Conservation (phyloP, 495 filamentous ascomycete species). For the Sordaria brevicollis region DNA sequence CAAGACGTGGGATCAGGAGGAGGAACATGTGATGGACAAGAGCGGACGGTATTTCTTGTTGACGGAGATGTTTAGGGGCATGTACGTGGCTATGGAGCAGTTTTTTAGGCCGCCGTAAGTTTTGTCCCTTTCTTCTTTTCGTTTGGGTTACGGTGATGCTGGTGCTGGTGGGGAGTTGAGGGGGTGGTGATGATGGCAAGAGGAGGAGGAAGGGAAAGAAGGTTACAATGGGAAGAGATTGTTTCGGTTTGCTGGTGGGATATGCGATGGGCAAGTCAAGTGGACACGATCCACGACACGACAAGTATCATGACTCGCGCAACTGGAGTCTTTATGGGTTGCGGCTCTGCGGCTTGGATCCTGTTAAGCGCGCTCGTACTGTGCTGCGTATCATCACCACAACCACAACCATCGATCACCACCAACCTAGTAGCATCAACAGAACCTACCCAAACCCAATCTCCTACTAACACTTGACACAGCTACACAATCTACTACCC, state of each 20-base stretch:
- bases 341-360: neutral
- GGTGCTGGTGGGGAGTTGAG: neutral
- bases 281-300: neutral
- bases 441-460: too few species aligned
- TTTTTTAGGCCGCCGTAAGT: constrained; percentile 96
- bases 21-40: constrained; percentile 65
- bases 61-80: constrained; percentile 90
- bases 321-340: neutral
- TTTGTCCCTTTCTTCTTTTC: neutral
- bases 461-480: neutral
- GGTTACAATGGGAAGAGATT: neutral
- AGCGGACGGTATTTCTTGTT: constrained; percentile 88
- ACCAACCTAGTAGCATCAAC: too few species aligned
- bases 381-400: neutral
- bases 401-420: too few species aligned
- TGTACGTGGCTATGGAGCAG: constrained; percentile 97
- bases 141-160: too few species aligned
- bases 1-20: constrained; percentile 58
- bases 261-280: neutral
- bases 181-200: neutral
- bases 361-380: neutral
- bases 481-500: constrained; percentile 98
- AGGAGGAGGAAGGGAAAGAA: neutral
- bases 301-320: neutral
- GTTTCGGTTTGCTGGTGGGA: neutral